Evolutionary conservation across 2,329 filamentous ascomycete species (phyloP), one percentile per base, ranked within the genome.

Genomic region (Teratosphaeria gauchensis): DNA sequence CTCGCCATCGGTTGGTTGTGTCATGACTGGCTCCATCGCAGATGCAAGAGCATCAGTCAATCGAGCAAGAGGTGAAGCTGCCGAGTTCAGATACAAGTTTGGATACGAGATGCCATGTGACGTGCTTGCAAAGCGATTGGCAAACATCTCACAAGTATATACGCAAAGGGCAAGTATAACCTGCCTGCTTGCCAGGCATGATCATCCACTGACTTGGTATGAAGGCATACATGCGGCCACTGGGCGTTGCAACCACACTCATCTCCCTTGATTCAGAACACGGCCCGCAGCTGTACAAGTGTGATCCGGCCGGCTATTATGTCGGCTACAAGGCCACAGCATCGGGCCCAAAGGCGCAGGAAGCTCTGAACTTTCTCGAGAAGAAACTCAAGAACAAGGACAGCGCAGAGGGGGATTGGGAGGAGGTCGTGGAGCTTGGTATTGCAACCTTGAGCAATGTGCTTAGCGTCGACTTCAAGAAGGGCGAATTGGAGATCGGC

Each of bases 351-450:
- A 99, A 99, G 80, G 92, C 96, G 76, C 94, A 99, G 76, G 94
- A 99, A 82, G 94, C 94, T 63, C 84, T 97, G 73, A 99, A 99
- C 77, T 91, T 95, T 75, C 82, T 99, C 60, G 94, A 99, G 84
- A 97, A 97, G 87, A 97, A 97, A 83, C 85, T 99, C 76, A 96
- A 96, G 81, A 96, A 96, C 86, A 96, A 96, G 85, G 92, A 97
- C 71, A 82, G 83, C 69, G 94, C 92, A 38, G 88, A 94, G 59
- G 94, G 94, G 62, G 86, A 80, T 72, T 99, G 94, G 94, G 90
- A 96, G 76, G 94, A 99, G 61, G 94, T 99, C 54, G 92, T 99
- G 55, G 94, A 99, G 81, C 82, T 97, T 69, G 94, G 90, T 60
- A 99, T 99, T 75, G 89, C 90, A 52, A 92, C 94, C 6, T 79